Evolutionary conservation across 106 monocot species (phyloP).

Genomic region (Vanilla planifolia): DNA sequence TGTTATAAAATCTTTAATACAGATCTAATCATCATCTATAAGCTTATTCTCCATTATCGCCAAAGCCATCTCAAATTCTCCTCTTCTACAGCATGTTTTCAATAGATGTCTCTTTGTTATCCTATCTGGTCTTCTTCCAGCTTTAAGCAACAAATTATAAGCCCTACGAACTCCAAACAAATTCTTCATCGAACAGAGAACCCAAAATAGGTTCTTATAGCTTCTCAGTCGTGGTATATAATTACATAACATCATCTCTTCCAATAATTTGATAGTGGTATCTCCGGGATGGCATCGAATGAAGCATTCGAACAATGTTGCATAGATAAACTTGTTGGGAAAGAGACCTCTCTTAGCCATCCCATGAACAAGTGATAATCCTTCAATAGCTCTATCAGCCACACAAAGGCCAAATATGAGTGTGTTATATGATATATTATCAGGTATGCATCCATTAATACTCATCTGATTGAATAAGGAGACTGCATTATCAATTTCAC

Average conservation of each 20-base stretch:
- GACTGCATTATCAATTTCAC: constrained; percentile 21
- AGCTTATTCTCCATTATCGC: not conserved
- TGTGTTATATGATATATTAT: constrained; percentile 22
- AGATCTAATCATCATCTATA: not conserved
- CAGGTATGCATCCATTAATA: constrained; percentile 11
- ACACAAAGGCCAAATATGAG: constrained; percentile 20
- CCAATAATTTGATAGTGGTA: constrained; percentile 22
- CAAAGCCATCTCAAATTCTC: constrained; percentile 21
- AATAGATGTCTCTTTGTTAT: constrained; percentile 23
- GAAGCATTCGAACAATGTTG: constrained; percentile 17
- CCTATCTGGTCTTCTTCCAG: constrained; percentile 20
- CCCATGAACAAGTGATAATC: constrained; percentile 24
- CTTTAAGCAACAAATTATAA: constrained; percentile 30
- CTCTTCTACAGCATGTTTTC: constrained; percentile 15
- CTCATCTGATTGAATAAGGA: constrained; percentile 36
- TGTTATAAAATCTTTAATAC: no score
- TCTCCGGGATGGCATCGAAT: constrained; percentile 9
- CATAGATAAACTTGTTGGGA: constrained; percentile 23
- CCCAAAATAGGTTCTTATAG: constrained; percentile 20
- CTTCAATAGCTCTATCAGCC: constrained; percentile 24
- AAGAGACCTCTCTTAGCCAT: constrained; percentile 37
- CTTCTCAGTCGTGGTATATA: constrained; percentile 15
- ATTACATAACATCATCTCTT: constrained; percentile 33
- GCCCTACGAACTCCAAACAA: constrained; percentile 14
- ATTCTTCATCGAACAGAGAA: constrained; percentile 11